Conservation (phyloP, 805 yeast species). For the Cyberlindnera xishuangbannaensis region DNA sequence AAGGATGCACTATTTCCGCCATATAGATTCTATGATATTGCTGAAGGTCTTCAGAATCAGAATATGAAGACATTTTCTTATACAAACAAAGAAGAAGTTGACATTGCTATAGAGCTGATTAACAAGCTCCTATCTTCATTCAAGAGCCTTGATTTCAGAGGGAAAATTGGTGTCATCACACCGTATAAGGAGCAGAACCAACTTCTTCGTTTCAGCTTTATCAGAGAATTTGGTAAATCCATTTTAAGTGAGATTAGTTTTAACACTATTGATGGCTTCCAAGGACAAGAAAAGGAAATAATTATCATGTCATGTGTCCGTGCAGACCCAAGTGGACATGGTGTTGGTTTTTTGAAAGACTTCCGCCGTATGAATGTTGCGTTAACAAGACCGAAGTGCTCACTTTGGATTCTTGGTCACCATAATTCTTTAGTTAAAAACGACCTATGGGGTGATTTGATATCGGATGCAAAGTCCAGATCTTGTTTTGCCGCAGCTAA, state of each 20-base stretch:
- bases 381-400: slow-evolving; percentile 84
- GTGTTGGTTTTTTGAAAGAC: slow-evolving; percentile 88
- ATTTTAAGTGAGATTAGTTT: slow-evolving; percentile 71
- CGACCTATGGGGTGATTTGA: slow-evolving; percentile 66
- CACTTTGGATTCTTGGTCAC: slow-evolving; percentile 90
- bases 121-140: slow-evolving; percentile 41
- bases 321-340: slow-evolving; percentile 52
- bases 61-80: slow-evolving; percentile 63
- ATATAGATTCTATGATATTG: slow-evolving; percentile 69
- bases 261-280: slow-evolving; percentile 96
- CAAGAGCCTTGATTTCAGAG: slow-evolving; percentile 51
- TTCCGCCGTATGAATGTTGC: slow-evolving; percentile 96
- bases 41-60: slow-evolving; percentile 58
- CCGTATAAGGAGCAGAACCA: slow-evolving; percentile 89
- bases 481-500: slow-evolving; percentile 15
- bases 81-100: slow-evolving; percentile 66
- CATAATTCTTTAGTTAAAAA: slow-evolving; percentile 57
- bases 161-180: slow-evolving; percentile 83
- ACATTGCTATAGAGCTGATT: slow-evolving; percentile 63
- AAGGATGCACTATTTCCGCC: slow-evolving; percentile 51
- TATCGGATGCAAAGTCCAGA: slow-evolving; percentile 58
- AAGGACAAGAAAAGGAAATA: slow-evolving; percentile 95
- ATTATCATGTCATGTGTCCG: slow-evolving; percentile 94
- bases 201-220: slow-evolving; percentile 51
- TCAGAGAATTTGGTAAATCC: slow-evolving; percentile 51